Base-by-base conservation (phyloP, 306 rosid genomes). In the Mucuna pruriens region DNA sequence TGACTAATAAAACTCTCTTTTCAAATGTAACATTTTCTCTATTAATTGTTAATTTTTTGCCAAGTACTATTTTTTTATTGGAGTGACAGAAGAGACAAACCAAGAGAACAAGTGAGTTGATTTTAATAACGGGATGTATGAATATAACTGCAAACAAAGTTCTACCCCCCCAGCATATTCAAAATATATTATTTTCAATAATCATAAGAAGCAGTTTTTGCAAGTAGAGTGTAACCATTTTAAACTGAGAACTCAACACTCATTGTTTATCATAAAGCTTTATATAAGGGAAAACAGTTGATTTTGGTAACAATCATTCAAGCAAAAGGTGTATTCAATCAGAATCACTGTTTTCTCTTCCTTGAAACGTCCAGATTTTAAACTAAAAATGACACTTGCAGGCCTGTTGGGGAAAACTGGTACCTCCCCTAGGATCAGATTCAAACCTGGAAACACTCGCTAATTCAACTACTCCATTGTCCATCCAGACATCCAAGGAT, bases 401-500 rank as follows among this genome's bases (percentile, higher is more conserved):
- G 10, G 11, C 60, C 31, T 17, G 36, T 45, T 63, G 73, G 16
- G 22, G 74, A 40, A 23, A 76, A 62, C 7, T 36, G 9, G 52
- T 13, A 36, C 46, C 63, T 40, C 58, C 38, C 22, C 39, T 22
- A 4, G 13, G 51, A 12, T 77, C 64, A 49, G 63, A 34, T 33
- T 64, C 81, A 45, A 15, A 33, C n/a, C 58, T 31, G 51, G 51
- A 46, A 33, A 15, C 29, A n/a, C 17, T 42, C 16, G 17, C 29
- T 58, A 71, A 38, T 49, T 69, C 58, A 64, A 33, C 20, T 20
- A 46, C 66, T 51, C 22, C n/a, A n/a, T n/a, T n/a, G n/a, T n/a
- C 39, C 65, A 48, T 64, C 20, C 45, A 67, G 38, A 74, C 63
- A 36, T 38, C 71, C 9, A 74, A 63, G 40, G 19, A 74, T 25